Conservation (phyloP, 305 asterid genomes). For the Plantago coronopus region DNA sequence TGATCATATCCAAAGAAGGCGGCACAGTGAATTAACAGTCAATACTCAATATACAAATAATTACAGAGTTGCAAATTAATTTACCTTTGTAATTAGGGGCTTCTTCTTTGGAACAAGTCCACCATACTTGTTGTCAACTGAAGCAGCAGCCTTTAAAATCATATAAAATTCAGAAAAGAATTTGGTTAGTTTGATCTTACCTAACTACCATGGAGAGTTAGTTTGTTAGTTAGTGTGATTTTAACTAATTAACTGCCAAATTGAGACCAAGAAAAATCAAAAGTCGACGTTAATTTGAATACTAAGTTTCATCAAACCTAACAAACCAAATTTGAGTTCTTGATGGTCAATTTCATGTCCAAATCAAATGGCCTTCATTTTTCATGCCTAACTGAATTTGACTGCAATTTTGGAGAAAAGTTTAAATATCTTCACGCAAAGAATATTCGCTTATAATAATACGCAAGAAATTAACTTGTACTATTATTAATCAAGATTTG, state of each 20-base stretch:
- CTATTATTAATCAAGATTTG: neutral
- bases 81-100: slow-evolving; percentile 46
- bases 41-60: neutral
- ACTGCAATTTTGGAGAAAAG: slow-evolving; percentile 12
- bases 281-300: neutral
- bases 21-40: too few relatives aligned
- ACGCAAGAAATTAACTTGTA: neutral
- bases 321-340: slow-evolving; percentile 14
- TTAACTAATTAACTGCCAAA: neutral
- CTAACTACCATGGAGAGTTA: neutral
- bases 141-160: slow-evolving; percentile 33
- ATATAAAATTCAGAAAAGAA: neutral
- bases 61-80: neutral
- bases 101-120: slow-evolving; percentile 47
- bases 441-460: slow-evolving; percentile 1
- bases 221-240: slow-evolving; percentile 12
- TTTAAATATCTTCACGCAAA: neutral
- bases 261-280: slow-evolving; percentile 2
- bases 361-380: slow-evolving; percentile 18
- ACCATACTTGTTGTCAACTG: slow-evolving; percentile 39
- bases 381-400: slow-evolving; percentile 31
- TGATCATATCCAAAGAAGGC: neutral
- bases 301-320: slow-evolving; percentile 8
- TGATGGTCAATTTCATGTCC: slow-evolving; percentile 14
- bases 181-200: slow-evolving; percentile 7